Evolutionary conservation across 345 rosid species (phyloP).

Genomic region (Ceriops decandra): DNA sequence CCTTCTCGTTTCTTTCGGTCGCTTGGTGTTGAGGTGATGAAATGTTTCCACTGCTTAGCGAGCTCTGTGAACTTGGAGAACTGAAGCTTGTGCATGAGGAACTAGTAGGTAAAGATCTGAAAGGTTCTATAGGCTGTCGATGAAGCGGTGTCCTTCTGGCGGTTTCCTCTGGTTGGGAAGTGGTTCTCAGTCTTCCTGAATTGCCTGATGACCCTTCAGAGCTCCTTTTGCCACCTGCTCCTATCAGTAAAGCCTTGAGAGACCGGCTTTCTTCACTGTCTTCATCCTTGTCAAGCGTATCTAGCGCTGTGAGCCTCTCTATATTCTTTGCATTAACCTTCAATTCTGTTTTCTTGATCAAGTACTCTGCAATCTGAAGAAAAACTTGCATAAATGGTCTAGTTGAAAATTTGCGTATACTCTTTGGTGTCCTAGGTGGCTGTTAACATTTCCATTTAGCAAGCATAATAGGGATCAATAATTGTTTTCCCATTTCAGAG

Average conservation of each 20-base stretch:
- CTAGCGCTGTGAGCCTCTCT: conserved; percentile 16
- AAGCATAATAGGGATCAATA: too few relatives aligned
- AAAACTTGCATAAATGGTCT: not conserved
- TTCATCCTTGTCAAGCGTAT: not conserved
- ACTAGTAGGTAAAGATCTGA: not conserved
- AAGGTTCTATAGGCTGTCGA: not conserved
- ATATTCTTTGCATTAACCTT: not conserved
- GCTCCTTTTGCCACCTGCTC: not conserved
- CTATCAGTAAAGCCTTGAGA: not conserved
- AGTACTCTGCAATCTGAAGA: conserved; percentile 14
- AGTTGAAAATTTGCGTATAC: not conserved
- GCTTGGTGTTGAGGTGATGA: not conserved
- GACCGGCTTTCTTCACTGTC: not conserved
- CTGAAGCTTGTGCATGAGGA: not conserved
- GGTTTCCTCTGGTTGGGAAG: not conserved
- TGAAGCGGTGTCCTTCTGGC: not conserved
- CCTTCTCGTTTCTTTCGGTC: not conserved
- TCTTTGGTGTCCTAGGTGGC: too few relatives aligned
- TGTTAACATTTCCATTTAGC: too few relatives aligned
- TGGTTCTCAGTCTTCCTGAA: not conserved
- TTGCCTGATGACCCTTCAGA: not conserved
- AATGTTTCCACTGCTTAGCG: not conserved
- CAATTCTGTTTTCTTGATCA: conserved; percentile 3
- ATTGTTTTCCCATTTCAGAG: too few relatives aligned
- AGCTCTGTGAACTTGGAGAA: not conserved